A percentile compares a stretch with the other conserved stretches of the same genome.
phyloP scores from a whole-genome alignment of 2,329 filamentous ascomycete genomes.

The Orbilia blumenaviensis region DNA sequence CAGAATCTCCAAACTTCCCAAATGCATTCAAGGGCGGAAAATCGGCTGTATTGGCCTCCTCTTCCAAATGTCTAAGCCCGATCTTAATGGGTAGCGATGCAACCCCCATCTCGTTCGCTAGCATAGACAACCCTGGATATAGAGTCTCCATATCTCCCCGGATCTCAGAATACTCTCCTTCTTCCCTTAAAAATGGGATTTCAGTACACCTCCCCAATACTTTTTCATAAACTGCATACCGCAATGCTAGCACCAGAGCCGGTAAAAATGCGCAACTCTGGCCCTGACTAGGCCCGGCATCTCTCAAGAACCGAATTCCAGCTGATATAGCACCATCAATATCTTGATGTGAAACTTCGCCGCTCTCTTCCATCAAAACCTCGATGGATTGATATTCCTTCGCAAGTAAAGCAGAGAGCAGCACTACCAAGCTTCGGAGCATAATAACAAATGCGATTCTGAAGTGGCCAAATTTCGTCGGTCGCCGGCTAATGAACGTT shows the following conservation, averaged over 20 bases:
- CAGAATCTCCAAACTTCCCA: slow-evolving; percentile 8
- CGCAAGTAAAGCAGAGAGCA: slow-evolving; percentile 18
- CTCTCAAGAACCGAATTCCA: neutral
- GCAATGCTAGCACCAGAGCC: slow-evolving; percentile 11
- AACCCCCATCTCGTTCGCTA: slow-evolving; percentile 9
- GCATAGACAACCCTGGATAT: slow-evolving; percentile 7
- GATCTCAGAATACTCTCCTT: neutral
- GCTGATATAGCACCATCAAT: slow-evolving; percentile 4
- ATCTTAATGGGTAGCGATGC: neutral
- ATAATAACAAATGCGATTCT: slow-evolving; percentile 25
- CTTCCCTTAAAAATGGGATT: neutral
- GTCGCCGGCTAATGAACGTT: neutral
- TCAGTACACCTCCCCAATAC: neutral
- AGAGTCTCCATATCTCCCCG: neutral
- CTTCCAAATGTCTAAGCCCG: neutral
- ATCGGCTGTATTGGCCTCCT: neutral
- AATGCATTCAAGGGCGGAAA: neutral
- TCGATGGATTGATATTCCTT: neutral
- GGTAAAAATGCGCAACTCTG: slow-evolving; percentile 15
- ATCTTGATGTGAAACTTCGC: neutral
- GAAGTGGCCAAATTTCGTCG: neutral
- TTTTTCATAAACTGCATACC: slow-evolving; percentile 27
- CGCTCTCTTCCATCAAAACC: neutral
- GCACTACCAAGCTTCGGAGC: slow-evolving; percentile 22
- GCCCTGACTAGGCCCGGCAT: slow-evolving; percentile 3